Percentiles rank a stretch among this genome's conserved stretches.
Conservation (phyloP, 1,139 yeast genomes). For the Taiozyma sp. region DNA sequence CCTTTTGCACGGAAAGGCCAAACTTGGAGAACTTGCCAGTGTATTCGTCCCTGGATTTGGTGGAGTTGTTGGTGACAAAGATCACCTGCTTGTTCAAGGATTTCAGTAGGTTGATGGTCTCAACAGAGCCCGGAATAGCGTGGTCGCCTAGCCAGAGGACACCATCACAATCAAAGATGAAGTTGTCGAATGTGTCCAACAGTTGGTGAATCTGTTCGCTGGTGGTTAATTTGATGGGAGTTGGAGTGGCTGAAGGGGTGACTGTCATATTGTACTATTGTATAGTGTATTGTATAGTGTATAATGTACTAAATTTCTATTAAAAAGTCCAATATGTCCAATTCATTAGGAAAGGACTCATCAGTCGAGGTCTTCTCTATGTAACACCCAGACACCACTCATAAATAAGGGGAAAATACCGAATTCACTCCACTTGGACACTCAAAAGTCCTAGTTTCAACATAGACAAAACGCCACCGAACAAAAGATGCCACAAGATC, state of each 20-base stretch:
- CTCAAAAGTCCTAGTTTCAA: too few species aligned
- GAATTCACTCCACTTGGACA: too few species aligned
- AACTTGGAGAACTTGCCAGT: slow-evolving; percentile 67
- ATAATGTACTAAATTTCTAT: too few species aligned
- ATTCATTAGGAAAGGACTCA: too few species aligned
- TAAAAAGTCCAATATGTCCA: too few species aligned
- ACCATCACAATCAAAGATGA: slow-evolving; percentile 86
- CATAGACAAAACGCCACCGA: background rate
- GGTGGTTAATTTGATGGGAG: slow-evolving; percentile 38
- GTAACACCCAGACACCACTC: too few species aligned
- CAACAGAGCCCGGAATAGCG: slow-evolving; percentile 65
- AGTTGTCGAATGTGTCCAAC: slow-evolving; percentile 64
- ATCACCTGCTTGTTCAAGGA: slow-evolving; percentile 55
- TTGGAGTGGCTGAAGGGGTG: background rate
- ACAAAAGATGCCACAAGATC: slow-evolving; percentile 46
- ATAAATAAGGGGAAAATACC: too few species aligned
- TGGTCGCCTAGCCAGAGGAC: slow-evolving; percentile 85
- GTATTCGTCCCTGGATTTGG: slow-evolving; percentile 79
- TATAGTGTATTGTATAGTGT: too few species aligned
- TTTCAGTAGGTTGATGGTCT: slow-evolving; percentile 55
- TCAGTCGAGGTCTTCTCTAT: too few species aligned
- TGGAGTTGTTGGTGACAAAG: slow-evolving; percentile 93
- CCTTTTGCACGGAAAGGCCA: slow-evolving; percentile 63
- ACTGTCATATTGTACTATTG: too few species aligned
- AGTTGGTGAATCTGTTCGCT: slow-evolving; percentile 47